phyloP scores from a whole-genome alignment of 495 filamentous ascomycete genomes.

The Penicillium mononematosum region DNA sequence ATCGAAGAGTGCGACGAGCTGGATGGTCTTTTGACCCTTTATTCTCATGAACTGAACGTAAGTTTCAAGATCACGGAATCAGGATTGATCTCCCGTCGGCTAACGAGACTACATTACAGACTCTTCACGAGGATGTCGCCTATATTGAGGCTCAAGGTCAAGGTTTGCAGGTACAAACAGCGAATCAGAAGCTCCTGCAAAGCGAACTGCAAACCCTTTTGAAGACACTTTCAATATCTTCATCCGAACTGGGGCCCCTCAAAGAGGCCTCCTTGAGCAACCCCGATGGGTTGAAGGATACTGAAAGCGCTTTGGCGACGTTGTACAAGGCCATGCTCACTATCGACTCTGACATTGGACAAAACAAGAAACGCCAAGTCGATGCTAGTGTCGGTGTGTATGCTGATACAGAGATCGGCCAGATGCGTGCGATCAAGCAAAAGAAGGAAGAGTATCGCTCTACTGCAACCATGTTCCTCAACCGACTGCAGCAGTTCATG shows the following conservation, averaged over 20 bases:
- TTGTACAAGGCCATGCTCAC: slow-evolving; percentile 93
- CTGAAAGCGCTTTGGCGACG: slow-evolving; percentile 73
- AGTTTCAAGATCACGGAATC: slow-evolving; percentile 33
- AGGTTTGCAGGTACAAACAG: slow-evolving; percentile 92
- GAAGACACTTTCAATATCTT: slow-evolving; percentile 81
- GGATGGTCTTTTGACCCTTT: slow-evolving; percentile 87
- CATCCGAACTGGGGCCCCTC: slow-evolving; percentile 68
- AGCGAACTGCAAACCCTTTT: slow-evolving; percentile 79
- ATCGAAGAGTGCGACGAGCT: slow-evolving; percentile 94
- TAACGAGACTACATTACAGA: slow-evolving; percentile 49
- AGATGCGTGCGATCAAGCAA: slow-evolving; percentile 90
- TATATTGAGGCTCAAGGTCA: slow-evolving; percentile 97
- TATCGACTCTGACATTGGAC: slow-evolving; percentile 77
- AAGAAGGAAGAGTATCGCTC: slow-evolving; percentile 83
- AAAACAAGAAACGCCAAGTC: slow-evolving; percentile 45
- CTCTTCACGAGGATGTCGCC: slow-evolving; percentile 88
- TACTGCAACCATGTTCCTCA: slow-evolving; percentile 69
- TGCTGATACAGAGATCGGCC: slow-evolving; percentile 75
- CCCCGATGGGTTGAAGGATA: slow-evolving; percentile 64
- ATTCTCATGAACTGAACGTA: slow-evolving; percentile 90
- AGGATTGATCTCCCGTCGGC: background rate
- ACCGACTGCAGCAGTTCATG: slow-evolving; percentile 77
- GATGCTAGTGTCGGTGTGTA: slow-evolving; percentile 60
- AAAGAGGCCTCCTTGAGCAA: slow-evolving; percentile 72
- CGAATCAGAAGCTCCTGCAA: slow-evolving; percentile 92